Evolutionary conservation across 2,329 filamentous ascomycete genomes (phyloP).

Genomic region (Apiospora pterosperma): DNA sequence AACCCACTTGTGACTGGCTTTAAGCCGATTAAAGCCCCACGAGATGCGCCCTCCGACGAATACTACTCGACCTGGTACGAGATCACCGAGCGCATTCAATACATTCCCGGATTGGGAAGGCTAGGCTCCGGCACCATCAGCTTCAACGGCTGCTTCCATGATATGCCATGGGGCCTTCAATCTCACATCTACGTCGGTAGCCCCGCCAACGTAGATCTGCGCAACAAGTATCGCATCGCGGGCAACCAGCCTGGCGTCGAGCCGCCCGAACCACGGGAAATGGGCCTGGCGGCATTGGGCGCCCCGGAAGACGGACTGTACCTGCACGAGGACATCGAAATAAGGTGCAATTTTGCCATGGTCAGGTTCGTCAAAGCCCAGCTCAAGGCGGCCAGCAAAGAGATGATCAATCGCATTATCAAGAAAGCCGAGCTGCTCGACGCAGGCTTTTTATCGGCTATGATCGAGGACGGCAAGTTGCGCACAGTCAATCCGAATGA

Average conservation of each 20-base stretch:
- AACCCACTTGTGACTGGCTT: slow-evolving; percentile 65
- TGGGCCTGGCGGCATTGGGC: slow-evolving; percentile 55
- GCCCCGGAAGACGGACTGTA: slow-evolving; percentile 64
- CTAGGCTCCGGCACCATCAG: slow-evolving; percentile 62
- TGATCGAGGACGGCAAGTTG: slow-evolving; percentile 63
- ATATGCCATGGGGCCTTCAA: slow-evolving; percentile 69
- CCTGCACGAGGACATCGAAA: slow-evolving; percentile 67
- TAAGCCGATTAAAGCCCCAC: slow-evolving; percentile 62
- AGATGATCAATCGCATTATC: slow-evolving; percentile 66
- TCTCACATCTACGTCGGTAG: slow-evolving; percentile 61
- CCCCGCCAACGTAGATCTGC: slow-evolving; percentile 62
- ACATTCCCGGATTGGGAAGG: slow-evolving; percentile 62
- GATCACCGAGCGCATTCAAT: slow-evolving; percentile 66
- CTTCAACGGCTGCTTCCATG: slow-evolving; percentile 70
- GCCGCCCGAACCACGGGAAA: slow-evolving; percentile 56
- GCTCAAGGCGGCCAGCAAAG: slow-evolving; percentile 61
- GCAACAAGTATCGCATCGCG: slow-evolving; percentile 65
- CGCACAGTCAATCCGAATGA: slow-evolving; percentile 52
- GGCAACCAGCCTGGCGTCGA: slow-evolving; percentile 67
- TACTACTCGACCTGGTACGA: slow-evolving; percentile 74
- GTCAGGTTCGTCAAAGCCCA: slow-evolving; percentile 64
- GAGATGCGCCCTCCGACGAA: slow-evolving; percentile 65
- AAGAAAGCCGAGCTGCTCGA: slow-evolving; percentile 70
- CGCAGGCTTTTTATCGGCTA: slow-evolving; percentile 60
- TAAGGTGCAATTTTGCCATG: slow-evolving; percentile 65